phyloP scores from a whole-genome alignment of 495 filamentous ascomycete genomes.

The Haplographium delicatum region DNA sequence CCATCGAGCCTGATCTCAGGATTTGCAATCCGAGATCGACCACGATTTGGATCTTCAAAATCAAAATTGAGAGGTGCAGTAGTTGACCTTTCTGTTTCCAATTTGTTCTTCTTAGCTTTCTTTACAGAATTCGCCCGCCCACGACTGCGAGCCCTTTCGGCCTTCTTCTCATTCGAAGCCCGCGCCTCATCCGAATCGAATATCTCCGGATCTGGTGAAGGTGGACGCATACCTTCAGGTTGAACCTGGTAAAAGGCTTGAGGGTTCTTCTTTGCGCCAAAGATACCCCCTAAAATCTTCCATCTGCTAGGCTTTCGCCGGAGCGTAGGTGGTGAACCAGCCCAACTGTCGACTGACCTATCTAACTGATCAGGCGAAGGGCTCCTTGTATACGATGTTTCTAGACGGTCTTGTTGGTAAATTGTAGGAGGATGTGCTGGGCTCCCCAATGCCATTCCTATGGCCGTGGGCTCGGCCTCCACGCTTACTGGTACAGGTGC shows the following conservation, averaged over 20 bases:
- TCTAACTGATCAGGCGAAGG: slow-evolving; percentile 17
- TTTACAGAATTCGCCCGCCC: slow-evolving; percentile 9
- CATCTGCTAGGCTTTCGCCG: slow-evolving; percentile 39
- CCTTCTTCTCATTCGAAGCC: neutral
- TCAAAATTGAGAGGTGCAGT: slow-evolving; percentile 21
- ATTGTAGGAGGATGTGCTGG: slow-evolving; percentile 31
- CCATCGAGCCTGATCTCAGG: slow-evolving; percentile 24
- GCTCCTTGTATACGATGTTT: slow-evolving; percentile 13
- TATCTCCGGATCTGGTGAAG: slow-evolving; percentile 2
- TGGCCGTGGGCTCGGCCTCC: slow-evolving; percentile 23
- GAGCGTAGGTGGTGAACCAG: slow-evolving; percentile 28
- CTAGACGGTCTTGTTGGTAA: slow-evolving; percentile 22
- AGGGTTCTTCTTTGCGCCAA: slow-evolving; percentile 36
- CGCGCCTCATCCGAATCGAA: neutral
- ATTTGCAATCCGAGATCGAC: neutral
- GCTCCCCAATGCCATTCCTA: slow-evolving; percentile 57
- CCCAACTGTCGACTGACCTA: slow-evolving; percentile 23
- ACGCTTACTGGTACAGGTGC: slow-evolving; percentile 23
- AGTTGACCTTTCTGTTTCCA: slow-evolving; percentile 20
- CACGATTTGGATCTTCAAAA: slow-evolving; percentile 2
- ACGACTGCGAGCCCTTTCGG: slow-evolving; percentile 9
- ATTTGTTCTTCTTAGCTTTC: slow-evolving; percentile 14
- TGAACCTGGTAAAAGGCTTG: slow-evolving; percentile 27
- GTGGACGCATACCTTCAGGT: slow-evolving; percentile 4
- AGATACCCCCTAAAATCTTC: slow-evolving; percentile 42